Base-by-base conservation (phyloP, 2,329 filamentous ascomycete species). In the Pleomassaria siparia region DNA sequence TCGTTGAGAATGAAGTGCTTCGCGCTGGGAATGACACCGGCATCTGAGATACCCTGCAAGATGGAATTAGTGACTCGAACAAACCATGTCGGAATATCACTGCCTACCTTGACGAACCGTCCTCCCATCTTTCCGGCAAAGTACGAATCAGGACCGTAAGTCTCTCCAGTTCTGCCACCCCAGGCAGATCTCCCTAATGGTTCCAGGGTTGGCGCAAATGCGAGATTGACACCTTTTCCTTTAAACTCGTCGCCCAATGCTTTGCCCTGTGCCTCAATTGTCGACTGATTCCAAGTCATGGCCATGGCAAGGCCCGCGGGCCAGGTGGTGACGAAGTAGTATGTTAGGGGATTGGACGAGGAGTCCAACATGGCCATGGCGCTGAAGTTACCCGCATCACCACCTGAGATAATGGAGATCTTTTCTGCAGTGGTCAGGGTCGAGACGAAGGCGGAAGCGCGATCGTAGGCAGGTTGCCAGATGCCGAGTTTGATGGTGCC, bases 1-100 rank as follows among this genome's bases (percentile, higher is more conserved):
- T 30, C 83, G 46, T 86, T 83, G 13, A 71, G 79, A 33, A 85
- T 79, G 48, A 76, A 79, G 55, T 86, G 82, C 65, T 83, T 73
- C 13, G 70, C 67, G 32, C 63, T 69, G 28, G 71, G 65, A 42
- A 75, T 65, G 11, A 76, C 75, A 18, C 50, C 50, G n/a, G 47
- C 48, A 10, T 40, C 26, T 18, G 29, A 20, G 37, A 73, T 73
- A 42, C 67, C 67, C 41, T 75, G 71, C 39, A 72, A 63, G 13
- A 71, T 69, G n/a, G n/a, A n/a, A 43, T 55, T 26, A 26, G 12
- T 26, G 25, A 7, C 12, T 6, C 25, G 7, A 26, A 26, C 12
- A 26, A 26, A 12, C 12, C 7, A 12, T 7, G 25, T 26, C 12
- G 7, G 25, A 26, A 6, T 26, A 26, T 6, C 12, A 12, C 12